A percentile compares a stretch with the other conserved stretches of the same genome.
These are phyloP conservation scores for Astrothelium subdiscretum DNA, from an alignment of 495 filamentous ascomycete genomes.

Conservation along the genomic window DNA sequence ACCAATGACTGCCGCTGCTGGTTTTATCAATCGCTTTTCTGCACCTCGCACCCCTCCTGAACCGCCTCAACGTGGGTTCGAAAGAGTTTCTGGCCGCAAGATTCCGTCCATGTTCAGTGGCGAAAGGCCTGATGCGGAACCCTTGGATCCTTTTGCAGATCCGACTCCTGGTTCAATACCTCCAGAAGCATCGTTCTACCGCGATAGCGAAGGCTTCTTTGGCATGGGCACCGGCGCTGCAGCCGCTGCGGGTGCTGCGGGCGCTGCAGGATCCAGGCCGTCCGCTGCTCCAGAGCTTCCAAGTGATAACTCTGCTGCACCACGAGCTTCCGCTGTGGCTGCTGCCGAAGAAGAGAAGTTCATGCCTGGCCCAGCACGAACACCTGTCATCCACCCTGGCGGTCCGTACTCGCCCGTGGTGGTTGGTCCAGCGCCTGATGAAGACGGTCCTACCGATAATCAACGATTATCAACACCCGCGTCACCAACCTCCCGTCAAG, in stretches of 20 bases:
- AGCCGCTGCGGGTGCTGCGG: background rate
- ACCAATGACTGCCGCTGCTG: constrained; percentile 9
- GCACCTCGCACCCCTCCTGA: constrained; percentile 3
- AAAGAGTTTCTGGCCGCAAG: constrained; percentile 18
- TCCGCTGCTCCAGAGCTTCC: background rate
- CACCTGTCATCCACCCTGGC: constrained; percentile 13
- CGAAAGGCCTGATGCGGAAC: background rate
- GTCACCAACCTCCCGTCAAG: background rate
- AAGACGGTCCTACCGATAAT: background rate
- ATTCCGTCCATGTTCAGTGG: constrained; percentile 17
- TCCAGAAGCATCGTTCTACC: constrained; percentile 11
- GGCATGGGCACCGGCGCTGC: constrained; percentile 6
- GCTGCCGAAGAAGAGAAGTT: constrained; percentile 9
- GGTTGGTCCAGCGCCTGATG: background rate
- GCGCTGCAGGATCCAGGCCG: background rate
- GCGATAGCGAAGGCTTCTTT: constrained; percentile 15
- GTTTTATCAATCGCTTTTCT: constrained; percentile 12
- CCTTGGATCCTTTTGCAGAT: background rate
- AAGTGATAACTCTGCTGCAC: background rate
- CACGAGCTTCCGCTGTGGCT: background rate
- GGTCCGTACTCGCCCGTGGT: constrained; percentile 10
- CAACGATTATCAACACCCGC: background rate
- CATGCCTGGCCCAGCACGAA: constrained; percentile 16
- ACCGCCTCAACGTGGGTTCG: constrained; percentile 15
- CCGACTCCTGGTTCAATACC: background rate